These are phyloP conservation scores for Tetrapisispora fleetii DNA, from an alignment of 805 yeast genomes.

Conservation along the genomic window DNA sequence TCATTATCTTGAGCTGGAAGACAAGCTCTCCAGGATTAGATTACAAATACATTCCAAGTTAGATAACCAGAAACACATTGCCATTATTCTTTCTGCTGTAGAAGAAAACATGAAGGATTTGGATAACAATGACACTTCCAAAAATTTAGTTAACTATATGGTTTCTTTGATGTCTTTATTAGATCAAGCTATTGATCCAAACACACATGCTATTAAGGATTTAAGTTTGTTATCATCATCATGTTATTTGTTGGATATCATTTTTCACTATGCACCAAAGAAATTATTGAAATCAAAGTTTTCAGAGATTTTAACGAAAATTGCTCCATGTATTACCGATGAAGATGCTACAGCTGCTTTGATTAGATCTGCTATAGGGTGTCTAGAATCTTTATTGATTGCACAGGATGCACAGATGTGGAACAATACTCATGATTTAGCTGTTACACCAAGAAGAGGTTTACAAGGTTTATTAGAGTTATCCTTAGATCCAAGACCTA, in stretches of 20 bases:
- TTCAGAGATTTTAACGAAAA: slow-evolving; percentile 61
- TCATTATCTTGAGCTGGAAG: slow-evolving; percentile 43
- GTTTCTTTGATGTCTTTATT: slow-evolving; percentile 73
- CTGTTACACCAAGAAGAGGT: slow-evolving; percentile 66
- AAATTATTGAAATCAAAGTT: slow-evolving; percentile 64
- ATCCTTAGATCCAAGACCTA: slow-evolving; percentile 83
- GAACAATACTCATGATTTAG: slow-evolving; percentile 44
- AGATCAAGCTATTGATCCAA: slow-evolving; percentile 52
- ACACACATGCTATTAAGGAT: slow-evolving; percentile 45
- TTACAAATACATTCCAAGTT: slow-evolving; percentile 67
- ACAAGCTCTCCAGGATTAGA: slow-evolving; percentile 57
- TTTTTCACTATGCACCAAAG: slow-evolving; percentile 65
- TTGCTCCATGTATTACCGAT: slow-evolving; percentile 72
- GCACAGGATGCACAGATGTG: slow-evolving; percentile 79
- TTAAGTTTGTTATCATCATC: slow-evolving; percentile 59
- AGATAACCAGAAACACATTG: slow-evolving; percentile 78
- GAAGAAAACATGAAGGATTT: slow-evolving; percentile 73
- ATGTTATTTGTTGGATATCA: slow-evolving; percentile 71
- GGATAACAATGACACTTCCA: slow-evolving; percentile 33
- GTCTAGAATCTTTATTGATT: slow-evolving; percentile 64
- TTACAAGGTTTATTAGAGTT: slow-evolving; percentile 67
- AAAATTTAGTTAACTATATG: slow-evolving; percentile 71
- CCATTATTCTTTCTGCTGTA: slow-evolving; percentile 75
- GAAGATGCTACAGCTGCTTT: slow-evolving; percentile 69
- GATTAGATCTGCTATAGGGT: slow-evolving; percentile 74